These are phyloP conservation scores for Aspergillus eucalypticola DNA, from an alignment of 2,329 filamentous ascomycete genomes.

Conservation along the genomic window DNA sequence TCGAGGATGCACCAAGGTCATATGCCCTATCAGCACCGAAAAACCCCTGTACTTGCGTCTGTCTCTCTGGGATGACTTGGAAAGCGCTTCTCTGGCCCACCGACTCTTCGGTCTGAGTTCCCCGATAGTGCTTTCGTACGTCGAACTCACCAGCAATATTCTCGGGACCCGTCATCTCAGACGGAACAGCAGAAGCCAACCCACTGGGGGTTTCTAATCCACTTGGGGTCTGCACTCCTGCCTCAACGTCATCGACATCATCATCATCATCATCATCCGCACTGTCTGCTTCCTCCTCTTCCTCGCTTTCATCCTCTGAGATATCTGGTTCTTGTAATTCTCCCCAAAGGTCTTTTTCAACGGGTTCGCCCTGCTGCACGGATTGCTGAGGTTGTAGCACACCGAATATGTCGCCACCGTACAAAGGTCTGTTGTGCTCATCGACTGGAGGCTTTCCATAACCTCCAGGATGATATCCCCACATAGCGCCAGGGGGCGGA, in stretches of 20 bases:
- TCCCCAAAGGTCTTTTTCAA: constrained; percentile 89
- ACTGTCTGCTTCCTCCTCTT: constrained; percentile 66
- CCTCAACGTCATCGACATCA: constrained; percentile 52
- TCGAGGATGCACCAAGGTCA: constrained; percentile 68
- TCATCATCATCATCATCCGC: constrained; percentile 62
- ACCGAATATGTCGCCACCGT: constrained; percentile 93
- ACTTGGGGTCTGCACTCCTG: constrained; percentile 63
- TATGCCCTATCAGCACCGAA: constrained; percentile 95
- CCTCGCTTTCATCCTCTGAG: constrained; percentile 67
- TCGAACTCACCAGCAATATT: constrained; percentile 85
- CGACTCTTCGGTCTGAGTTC: constrained; percentile 84
- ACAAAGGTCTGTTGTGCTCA: constrained; percentile 86
- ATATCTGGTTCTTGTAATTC: constrained; percentile 81
- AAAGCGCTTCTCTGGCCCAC: constrained; percentile 75
- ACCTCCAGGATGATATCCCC: constrained; percentile 93
- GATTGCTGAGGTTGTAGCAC: constrained; percentile 65
- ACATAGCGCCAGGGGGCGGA: constrained; percentile 81
- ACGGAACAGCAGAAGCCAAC: constrained; percentile 75
- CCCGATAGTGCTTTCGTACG: constrained; percentile 80
- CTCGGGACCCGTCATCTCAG: constrained; percentile 74
- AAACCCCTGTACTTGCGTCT: constrained; percentile 84
- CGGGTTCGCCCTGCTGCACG: constrained; percentile 68
- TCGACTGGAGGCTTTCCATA: constrained; percentile 96
- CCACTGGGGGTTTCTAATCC: constrained; percentile 81
- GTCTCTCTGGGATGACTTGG: constrained; percentile 84